phyloP scores from a whole-genome alignment of 2,329 filamentous ascomycete species.

The Talaromyces sp. region DNA sequence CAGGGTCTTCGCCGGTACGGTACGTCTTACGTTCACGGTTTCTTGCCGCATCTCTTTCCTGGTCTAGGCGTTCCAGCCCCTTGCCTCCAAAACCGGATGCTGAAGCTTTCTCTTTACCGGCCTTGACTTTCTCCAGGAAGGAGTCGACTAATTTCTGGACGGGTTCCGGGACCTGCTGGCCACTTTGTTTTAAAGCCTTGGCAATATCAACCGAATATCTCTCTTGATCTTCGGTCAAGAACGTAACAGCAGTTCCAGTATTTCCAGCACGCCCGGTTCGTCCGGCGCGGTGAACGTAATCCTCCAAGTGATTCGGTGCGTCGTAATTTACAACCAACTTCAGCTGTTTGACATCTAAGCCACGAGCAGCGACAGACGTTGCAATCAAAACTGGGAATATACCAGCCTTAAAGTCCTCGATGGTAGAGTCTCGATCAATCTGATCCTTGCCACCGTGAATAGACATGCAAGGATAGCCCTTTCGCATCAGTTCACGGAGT shows the following conservation, averaged over 20 bases:
- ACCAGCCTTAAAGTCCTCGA: slow-evolving; percentile 88
- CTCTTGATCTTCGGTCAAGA: slow-evolving; percentile 86
- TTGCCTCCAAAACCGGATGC: slow-evolving; percentile 91
- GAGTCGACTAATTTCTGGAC: slow-evolving; percentile 57
- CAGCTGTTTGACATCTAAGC: slow-evolving; percentile 90
- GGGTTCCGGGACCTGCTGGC: slow-evolving; percentile 70
- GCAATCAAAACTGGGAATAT: slow-evolving; percentile 86
- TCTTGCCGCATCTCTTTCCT: slow-evolving; percentile 81
- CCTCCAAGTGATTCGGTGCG: slow-evolving; percentile 87
- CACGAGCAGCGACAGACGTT: slow-evolving; percentile 90
- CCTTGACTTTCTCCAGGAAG: slow-evolving; percentile 86
- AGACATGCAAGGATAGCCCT: slow-evolving; percentile 85
- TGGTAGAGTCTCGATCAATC: slow-evolving; percentile 85
- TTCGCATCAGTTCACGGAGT: slow-evolving; percentile 71
- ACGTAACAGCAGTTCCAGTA: slow-evolving; percentile 89
- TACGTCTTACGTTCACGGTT: slow-evolving; percentile 82
- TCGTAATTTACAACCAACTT: slow-evolving; percentile 96
- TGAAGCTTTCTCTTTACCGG: slow-evolving; percentile 78
- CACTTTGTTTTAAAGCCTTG: slow-evolving; percentile 89
- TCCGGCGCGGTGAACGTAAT: slow-evolving; percentile 91
- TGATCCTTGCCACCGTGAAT: slow-evolving; percentile 94
- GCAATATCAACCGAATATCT: slow-evolving; percentile 82
- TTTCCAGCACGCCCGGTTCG: slow-evolving; percentile 93
- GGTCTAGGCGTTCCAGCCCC: slow-evolving; percentile 84
- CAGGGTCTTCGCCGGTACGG: slow-evolving; percentile 81